Evolutionary conservation across 495 filamentous ascomycete genomes (phyloP), one percentile per base, ranked within the genome.

Genomic region (Tuber microsphaerosporum): DNA sequence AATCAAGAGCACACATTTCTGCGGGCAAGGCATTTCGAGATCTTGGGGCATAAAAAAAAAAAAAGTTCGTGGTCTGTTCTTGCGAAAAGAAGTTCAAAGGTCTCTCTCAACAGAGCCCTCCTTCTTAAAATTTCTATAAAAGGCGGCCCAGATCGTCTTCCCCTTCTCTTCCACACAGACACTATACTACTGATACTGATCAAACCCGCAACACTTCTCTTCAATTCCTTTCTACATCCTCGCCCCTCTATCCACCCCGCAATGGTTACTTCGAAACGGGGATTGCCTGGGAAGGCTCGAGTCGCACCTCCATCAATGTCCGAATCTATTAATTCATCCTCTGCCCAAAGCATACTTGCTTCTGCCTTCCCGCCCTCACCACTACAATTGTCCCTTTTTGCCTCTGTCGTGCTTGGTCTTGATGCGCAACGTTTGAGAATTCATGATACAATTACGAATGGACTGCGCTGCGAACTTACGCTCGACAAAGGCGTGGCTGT

Each of bases 341-440:
- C 46, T 48, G 19, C 46, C 2, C 46, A 22, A 22, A 48, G 0
- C 46, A 48, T 79, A 17, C 69, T 79, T 9, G 65, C 65, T 20
- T 76, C 76, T 19, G 79, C 87, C 5, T 90, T 89, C 82, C 86
- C 87, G 1, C 88, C 88, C 12, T 86, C 87, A 9, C 83, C 85
- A 56, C 89, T 87, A 48, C 87, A 88, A 83, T 85, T 89, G 77
- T 85, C 88, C 17, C 84, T 89, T 19, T 90, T 89, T 81, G 88
- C 88, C 31, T 90, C 88, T 34, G 85, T 88, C 44, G 88, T 89
- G 73, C 88, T 89, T 75, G 88, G 87, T 7, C 85, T 90, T 34
- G 88, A 88, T 84, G 86, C 86, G 42, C 87, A 89, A 76, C 87
- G 88, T 75, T 84, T 90, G 41, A 86, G 88, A 51, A 87, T 90